Evolutionary conservation across 495 filamentous ascomycete species (phyloP), one percentile per base, ranked within the genome.

Genomic region (Halenospora varia): DNA sequence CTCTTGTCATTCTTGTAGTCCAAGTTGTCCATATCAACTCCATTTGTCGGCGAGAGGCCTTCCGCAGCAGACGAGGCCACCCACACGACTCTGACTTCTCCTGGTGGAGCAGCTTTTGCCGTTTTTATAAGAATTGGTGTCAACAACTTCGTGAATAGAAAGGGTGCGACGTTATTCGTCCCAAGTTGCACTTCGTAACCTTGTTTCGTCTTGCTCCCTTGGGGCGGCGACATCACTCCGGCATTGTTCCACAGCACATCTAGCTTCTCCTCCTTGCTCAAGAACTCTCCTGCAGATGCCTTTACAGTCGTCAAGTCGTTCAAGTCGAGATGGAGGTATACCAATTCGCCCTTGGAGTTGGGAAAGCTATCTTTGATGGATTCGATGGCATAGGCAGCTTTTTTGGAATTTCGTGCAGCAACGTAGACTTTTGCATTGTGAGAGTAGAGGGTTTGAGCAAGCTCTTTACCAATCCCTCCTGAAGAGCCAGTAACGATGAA

Each of bases 211-310:
- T 59, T 62, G 45, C 50, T 55, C 15, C 66, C 62, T 13, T 66
- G 73, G 0, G 79, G 75, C 11, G 76, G 62, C 0, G 73, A 80
- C 82, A 89, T 86, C 55, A 88, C 77, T 42, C 86, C 87, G 1
- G 88, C 88, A 60, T 90, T 92, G 70, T 85, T 83, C 40, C 88
- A 73, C 2, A 93, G 69, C 18, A 83, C 65, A 57, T 89, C 82
- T 23, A 72, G 72, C 40, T 75, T 68, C 0, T 76, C 66, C 22
- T 72, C 66, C n/a, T 69, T 58, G 17, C 70, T 73, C 0, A 81
- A 64, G 17, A 77, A 70, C 44, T 45, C 59, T 44, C 70, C 57
- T 8, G 62, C 68, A 1, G 65, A 71, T 13, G 59, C 26, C 25
- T 66, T 65, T 41, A 74, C 68, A 23, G 68, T 74, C 15, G 55